Conservation (phyloP, 78 protist genomes). For the Dictyostelium capitatum region DNA sequence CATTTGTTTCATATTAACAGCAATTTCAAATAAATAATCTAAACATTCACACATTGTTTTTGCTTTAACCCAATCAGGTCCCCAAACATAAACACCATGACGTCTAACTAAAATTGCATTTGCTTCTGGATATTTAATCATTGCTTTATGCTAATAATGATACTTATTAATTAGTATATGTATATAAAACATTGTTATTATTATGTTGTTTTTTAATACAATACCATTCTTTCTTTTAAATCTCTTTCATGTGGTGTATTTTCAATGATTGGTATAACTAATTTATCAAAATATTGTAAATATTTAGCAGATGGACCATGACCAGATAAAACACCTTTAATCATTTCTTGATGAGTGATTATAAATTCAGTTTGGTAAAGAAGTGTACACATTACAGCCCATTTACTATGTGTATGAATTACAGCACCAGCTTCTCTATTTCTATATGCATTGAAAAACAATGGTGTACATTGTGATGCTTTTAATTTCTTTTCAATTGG, state of each 20-base stretch:
- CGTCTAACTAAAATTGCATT: slow-evolving; percentile 94
- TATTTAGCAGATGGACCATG: slow-evolving; percentile 32
- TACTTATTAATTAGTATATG: background rate
- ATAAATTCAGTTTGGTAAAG: slow-evolving; percentile 89
- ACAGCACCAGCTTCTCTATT: slow-evolving; percentile 91
- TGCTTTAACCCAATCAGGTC: slow-evolving; percentile 92
- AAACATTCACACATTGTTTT: slow-evolving; percentile 90
- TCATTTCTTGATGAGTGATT: slow-evolving; percentile 94
- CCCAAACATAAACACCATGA: slow-evolving; percentile 98
- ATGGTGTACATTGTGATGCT: slow-evolving; percentile 90
- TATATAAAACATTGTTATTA: background rate
- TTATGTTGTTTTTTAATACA: background rate
- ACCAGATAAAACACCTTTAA: slow-evolving; percentile 89
- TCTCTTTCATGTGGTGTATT: slow-evolving; percentile 90
- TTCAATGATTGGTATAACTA: slow-evolving; percentile 96
- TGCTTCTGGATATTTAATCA: slow-evolving; percentile 90
- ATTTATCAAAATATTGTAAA: slow-evolving; percentile 77
- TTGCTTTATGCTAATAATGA: slow-evolving; percentile 39
- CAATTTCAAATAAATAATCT: slow-evolving; percentile 93
- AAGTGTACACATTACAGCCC: slow-evolving; percentile 90
- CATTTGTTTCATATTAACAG: slow-evolving; percentile 84
- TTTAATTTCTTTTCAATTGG: slow-evolving; percentile 27
- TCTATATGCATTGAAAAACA: slow-evolving; percentile 88
- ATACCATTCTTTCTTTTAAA: slow-evolving; percentile 78
- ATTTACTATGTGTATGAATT: slow-evolving; percentile 93